phyloP scores from a whole-genome alignment of 1,284 basidiomycete species.

The Cryptococcus jaspeensis region DNA sequence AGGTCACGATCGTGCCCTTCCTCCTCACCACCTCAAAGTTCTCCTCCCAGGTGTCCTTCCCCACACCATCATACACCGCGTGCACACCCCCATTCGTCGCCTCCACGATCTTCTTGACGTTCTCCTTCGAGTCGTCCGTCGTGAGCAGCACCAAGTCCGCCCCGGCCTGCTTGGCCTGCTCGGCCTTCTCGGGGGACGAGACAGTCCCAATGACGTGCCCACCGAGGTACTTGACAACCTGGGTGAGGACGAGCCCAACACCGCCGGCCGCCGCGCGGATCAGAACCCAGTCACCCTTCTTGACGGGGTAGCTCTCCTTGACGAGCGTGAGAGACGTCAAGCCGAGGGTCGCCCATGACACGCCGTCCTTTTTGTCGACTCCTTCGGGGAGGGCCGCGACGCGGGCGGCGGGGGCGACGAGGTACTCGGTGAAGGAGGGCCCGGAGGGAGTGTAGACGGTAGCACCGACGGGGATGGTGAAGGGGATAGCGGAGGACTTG shows the following conservation, averaged over 20 bases:
- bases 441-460: constrained; percentile 57
- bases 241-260: constrained; percentile 57
- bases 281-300: constrained; percentile 57
- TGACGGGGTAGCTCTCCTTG: constrained; percentile 78
- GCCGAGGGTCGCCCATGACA: constrained; percentile 70
- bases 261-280: constrained; percentile 87
- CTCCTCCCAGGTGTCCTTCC: constrained; percentile 84
- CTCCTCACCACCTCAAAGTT: constrained; percentile 76
- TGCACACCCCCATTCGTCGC: constrained; percentile 82
- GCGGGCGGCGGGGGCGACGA: constrained; percentile 63
- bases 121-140: constrained; percentile 57
- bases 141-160: constrained; percentile 81
- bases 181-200: constrained; percentile 79
- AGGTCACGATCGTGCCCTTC: constrained; percentile 73
- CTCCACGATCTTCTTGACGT: constrained; percentile 63
- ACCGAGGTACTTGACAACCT: constrained; percentile 59
- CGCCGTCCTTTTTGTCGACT: constrained; percentile 66
- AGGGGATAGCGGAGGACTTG: constrained; percentile 37
- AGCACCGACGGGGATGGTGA: constrained; percentile 52
- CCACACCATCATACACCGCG: constrained; percentile 87
- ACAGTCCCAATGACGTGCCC: constrained; percentile 94
- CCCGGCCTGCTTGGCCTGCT: constrained; percentile 74
- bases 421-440: constrained; percentile 72
- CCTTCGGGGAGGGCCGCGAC: constrained; percentile 57
- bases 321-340: constrained; percentile 77